These are phyloP conservation scores for Dujonia santamariae DNA, from an alignment of 1,139 yeast genomes.

Conservation along the genomic window DNA sequence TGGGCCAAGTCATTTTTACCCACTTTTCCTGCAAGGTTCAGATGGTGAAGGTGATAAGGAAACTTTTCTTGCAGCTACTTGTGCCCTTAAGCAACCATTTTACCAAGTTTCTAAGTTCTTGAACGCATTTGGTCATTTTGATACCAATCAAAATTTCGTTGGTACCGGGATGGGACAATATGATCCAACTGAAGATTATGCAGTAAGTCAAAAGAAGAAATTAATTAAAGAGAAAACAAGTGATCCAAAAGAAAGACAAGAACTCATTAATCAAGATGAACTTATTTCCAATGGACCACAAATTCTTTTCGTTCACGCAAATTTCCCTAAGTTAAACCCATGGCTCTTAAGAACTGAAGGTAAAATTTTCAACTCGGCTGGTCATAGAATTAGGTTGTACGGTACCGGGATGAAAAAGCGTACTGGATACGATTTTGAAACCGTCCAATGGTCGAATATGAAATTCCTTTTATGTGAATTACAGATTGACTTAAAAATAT, in stretches of 20 bases:
- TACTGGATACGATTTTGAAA: constrained; percentile 59
- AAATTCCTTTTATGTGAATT: constrained; percentile 54
- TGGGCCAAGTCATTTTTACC: constrained; percentile 79
- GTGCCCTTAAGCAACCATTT: constrained; percentile 54
- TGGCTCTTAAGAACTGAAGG: constrained; percentile 42
- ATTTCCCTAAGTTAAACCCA: constrained; percentile 65
- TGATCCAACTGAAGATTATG: constrained; percentile 61
- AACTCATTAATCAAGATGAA: constrained; percentile 10
- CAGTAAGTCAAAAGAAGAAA: constrained; percentile 11
- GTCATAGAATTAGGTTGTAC: constrained; percentile 47
- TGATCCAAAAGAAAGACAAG: constrained; percentile 12
- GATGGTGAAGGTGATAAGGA: constrained; percentile 93
- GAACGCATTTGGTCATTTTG: constrained; percentile 52
- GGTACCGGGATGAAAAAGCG: constrained; percentile 52
- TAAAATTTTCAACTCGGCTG: constrained; percentile 41
- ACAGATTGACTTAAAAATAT: constrained; percentile 42
- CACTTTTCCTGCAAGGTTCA: constrained; percentile 80
- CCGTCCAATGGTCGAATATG: constrained; percentile 60
- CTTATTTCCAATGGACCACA: constrained; percentile 31
- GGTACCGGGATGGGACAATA: constrained; percentile 77
- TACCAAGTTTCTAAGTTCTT: constrained; percentile 67
- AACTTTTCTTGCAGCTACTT: constrained; percentile 79
- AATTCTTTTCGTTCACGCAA: constrained; percentile 60
- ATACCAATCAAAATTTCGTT: constrained; percentile 37
- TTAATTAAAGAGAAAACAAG: constrained; percentile 8